Percentiles rank a stretch among this genome's conserved stretches.
phyloP scores from a whole-genome alignment of 345 rosid genomes.

The Nasturtium officinale region DNA sequence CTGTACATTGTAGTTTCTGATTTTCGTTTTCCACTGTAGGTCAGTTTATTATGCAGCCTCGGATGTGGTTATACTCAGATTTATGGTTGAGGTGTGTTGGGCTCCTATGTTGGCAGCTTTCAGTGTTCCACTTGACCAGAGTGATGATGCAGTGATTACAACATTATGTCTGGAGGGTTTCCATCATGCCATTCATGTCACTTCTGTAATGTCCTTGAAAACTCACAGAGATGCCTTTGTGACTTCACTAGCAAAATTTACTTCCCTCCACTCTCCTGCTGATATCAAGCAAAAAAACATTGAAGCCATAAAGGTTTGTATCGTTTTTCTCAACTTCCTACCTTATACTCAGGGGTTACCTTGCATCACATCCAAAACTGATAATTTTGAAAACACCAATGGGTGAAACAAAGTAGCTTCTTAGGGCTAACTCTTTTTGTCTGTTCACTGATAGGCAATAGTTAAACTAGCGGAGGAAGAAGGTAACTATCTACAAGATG shows the following conservation, averaged over 20 bases:
- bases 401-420: slow-evolving; percentile 12
- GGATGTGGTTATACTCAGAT: slow-evolving; percentile 93
- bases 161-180: slow-evolving; percentile 93
- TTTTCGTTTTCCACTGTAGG: slow-evolving; percentile 62
- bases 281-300: slow-evolving; percentile 94
- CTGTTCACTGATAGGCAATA: slow-evolving; percentile 63
- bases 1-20: slow-evolving; percentile 34
- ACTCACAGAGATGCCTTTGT: slow-evolving; percentile 99
- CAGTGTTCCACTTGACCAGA: slow-evolving; percentile 98
- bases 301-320: slow-evolving; percentile 84
- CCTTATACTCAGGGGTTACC: slow-evolving; percentile 13
- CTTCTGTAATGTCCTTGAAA: slow-evolving; percentile 99
- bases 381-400: background rate
- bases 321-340: slow-evolving; percentile 18
- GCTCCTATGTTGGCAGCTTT: slow-evolving; percentile 99
- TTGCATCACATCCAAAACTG: slow-evolving; percentile 14
- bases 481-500: slow-evolving; percentile 99
- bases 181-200: slow-evolving; percentile 88
- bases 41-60: slow-evolving; percentile 98
- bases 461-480: slow-evolving; percentile 96
- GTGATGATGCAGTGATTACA: slow-evolving; percentile 88
- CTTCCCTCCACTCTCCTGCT: slow-evolving; percentile 98
- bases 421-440: slow-evolving; percentile 18
- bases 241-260: slow-evolving; percentile 96
- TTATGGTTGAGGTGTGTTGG: slow-evolving; percentile 99